Evolutionary conservation across 2,329 filamentous ascomycete species (phyloP).

Genomic region (Cryphonectria parasitica): DNA sequence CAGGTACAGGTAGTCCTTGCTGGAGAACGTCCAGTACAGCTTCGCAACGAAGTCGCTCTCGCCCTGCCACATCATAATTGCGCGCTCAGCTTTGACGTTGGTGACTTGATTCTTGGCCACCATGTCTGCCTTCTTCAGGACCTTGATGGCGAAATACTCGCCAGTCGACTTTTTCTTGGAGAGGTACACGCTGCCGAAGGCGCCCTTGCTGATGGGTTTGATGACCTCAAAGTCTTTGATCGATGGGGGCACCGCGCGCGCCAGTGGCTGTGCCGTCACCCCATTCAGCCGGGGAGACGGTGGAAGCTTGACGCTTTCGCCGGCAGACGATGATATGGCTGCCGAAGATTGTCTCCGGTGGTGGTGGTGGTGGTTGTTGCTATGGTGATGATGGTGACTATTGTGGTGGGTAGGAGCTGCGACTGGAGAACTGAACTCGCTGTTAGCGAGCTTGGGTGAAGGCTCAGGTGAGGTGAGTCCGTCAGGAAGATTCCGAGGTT

Average conservation of each 20-base stretch:
- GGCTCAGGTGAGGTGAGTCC: slow-evolving; percentile 80
- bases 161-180: slow-evolving; percentile 99
- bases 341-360: slow-evolving; percentile 92
- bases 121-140: slow-evolving; percentile 99
- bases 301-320: slow-evolving; percentile 66
- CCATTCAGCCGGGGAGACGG: slow-evolving; percentile 82
- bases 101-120: slow-evolving; percentile 99
- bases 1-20: slow-evolving; percentile 97
- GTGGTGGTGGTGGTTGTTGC: slow-evolving; percentile 32
- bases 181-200: slow-evolving; percentile 96
- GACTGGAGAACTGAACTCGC: slow-evolving; percentile 79
- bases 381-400: slow-evolving; percentile 55
- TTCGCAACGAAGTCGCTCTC: slow-evolving; percentile 99
- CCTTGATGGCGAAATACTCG: slow-evolving; percentile 98
- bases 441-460: slow-evolving; percentile 82
- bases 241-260: slow-evolving; percentile 86
- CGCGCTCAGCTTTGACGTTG: slow-evolving; percentile 96
- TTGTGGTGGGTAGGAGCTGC: slow-evolving; percentile 47
- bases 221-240: slow-evolving; percentile 99
- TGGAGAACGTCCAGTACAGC: slow-evolving; percentile 99
- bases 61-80: slow-evolving; percentile 99
- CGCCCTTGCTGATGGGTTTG: slow-evolving; percentile 98
- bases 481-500: slow-evolving; percentile 71
- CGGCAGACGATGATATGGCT: slow-evolving; percentile 64
- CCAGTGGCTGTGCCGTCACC: slow-evolving; percentile 77